A percentile compares a stretch with the other conserved stretches of the same genome.
Evolutionary conservation across 345 rosid species (phyloP).

Genomic region (Populus tremula): DNA sequence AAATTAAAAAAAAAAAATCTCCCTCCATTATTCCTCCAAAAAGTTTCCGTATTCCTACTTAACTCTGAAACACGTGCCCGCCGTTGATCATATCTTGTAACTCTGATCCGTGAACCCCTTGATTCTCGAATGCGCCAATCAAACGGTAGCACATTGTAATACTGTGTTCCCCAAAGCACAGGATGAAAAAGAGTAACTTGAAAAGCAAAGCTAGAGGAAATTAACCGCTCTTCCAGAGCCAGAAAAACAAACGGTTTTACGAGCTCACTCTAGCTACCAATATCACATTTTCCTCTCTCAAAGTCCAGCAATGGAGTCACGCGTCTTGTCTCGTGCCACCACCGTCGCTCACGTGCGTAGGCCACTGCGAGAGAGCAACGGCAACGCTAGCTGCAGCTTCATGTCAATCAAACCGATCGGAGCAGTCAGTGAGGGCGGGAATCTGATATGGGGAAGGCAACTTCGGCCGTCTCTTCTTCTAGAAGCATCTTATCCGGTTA

Average conservation of each 20-base stretch:
- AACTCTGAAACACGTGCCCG: not conserved
- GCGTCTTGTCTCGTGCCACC: slow-evolving; percentile 70
- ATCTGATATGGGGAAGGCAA: slow-evolving; percentile 78
- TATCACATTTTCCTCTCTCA: slow-evolving; percentile 18
- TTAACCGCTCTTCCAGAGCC: slow-evolving; percentile 6
- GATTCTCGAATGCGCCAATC: not conserved
- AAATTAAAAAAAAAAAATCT: not conserved
- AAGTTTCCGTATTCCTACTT: not conserved
- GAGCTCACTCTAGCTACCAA: slow-evolving; percentile 15
- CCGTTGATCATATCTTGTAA: not conserved
- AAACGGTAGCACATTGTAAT: not conserved
- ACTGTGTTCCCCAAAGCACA: not conserved
- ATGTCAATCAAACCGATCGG: slow-evolving; percentile 47
- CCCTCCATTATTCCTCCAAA: not conserved
- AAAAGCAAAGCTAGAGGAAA: not conserved
- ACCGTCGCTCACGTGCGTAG: slow-evolving; percentile 35
- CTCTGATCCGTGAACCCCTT: not conserved
- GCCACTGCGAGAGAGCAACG: slow-evolving; percentile 32
- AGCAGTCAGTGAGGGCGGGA: slow-evolving; percentile 64
- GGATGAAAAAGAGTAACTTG: not conserved
- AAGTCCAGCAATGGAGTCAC: slow-evolving; percentile 62
- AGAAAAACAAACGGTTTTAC: slow-evolving; percentile 12
- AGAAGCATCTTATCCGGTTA: slow-evolving; percentile 17
- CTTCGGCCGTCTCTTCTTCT: slow-evolving; percentile 64
- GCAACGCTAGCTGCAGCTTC: slow-evolving; percentile 19